These are phyloP conservation scores for Diversispora epigaea DNA, from an alignment of 192 early-diverging fungal species.

Conservation along the genomic window DNA sequence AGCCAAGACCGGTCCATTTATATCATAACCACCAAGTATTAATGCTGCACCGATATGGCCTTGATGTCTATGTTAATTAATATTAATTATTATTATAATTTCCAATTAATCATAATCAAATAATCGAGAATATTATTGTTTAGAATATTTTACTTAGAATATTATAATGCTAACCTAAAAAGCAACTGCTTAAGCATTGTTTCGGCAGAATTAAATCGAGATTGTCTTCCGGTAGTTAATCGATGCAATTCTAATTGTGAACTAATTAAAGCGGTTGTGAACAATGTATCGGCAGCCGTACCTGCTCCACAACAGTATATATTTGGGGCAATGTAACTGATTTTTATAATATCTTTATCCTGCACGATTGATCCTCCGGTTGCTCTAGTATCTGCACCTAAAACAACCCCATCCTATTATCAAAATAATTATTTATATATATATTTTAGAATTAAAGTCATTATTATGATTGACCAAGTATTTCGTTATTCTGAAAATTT, in stretches of 20 bases:
- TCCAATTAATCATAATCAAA: too few species aligned
- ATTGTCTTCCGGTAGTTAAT: conserved; percentile 82
- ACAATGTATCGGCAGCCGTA: conserved; percentile 98
- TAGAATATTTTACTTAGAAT: neutral
- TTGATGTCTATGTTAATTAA: conserved; percentile 67
- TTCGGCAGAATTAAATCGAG: conserved; percentile 90
- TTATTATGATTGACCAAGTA: neutral
- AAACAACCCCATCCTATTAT: conserved; percentile 79
- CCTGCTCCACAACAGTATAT: conserved; percentile 98
- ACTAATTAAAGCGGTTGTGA: conserved; percentile 87
- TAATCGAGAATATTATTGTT: too few species aligned
- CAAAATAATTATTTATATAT: neutral
- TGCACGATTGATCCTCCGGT: conserved; percentile 94
- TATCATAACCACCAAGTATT: conserved; percentile 90
- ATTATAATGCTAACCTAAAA: conserved; percentile 59
- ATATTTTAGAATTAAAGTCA: neutral
- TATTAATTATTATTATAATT: too few species aligned
- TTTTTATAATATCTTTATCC: conserved; percentile 99
- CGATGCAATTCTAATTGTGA: conserved; percentile 94
- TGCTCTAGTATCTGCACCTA: conserved; percentile 97
- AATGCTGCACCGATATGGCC: conserved; percentile 94
- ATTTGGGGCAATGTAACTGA: conserved; percentile 97
- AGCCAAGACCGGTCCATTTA: conserved; percentile 87
- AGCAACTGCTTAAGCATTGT: conserved; percentile 98
- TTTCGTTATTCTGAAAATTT: neutral